Evolutionary conservation across 129 eudicot species (phyloP).

Genomic region (Escallonia herrerae): DNA sequence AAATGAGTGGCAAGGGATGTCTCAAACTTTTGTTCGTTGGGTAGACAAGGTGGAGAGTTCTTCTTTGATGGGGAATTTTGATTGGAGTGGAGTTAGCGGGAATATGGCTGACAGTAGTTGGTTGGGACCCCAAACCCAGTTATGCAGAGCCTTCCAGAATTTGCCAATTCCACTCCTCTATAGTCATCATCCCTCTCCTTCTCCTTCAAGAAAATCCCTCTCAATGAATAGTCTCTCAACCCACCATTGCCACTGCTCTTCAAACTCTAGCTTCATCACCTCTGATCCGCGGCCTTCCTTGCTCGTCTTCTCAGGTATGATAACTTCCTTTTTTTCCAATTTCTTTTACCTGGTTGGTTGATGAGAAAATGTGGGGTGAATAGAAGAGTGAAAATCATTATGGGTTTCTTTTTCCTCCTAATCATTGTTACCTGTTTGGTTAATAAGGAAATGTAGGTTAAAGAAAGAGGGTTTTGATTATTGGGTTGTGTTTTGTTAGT

Average conservation of each 20-base stretch:
- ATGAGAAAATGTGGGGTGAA: neutral
- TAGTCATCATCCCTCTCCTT: conserved; percentile 12
- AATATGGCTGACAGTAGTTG: conserved; percentile 33
- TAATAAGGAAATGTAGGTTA: too few relatives aligned
- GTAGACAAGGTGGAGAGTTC: too few relatives aligned
- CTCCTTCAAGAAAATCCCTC: conserved; percentile 20
- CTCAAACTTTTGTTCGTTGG: too few relatives aligned
- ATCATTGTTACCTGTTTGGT: too few relatives aligned
- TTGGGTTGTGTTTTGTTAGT: neutral
- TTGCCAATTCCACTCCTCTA: conserved; percentile 9
- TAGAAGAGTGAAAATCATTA: neutral
- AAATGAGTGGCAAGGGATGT: too few relatives aligned
- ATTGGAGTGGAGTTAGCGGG: conserved; percentile 15
- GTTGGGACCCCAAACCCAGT: conserved; percentile 43
- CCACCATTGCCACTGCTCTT: conserved; percentile 11
- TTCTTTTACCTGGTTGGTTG: neutral
- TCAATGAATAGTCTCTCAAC: conserved; percentile 21
- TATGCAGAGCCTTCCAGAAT: conserved; percentile 14
- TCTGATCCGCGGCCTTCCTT: conserved; percentile 47
- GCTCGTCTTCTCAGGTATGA: conserved; percentile 79
- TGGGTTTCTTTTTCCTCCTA: too few relatives aligned
- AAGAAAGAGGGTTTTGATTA: neutral
- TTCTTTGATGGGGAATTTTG: too few relatives aligned
- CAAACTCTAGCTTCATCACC: conserved; percentile 14
- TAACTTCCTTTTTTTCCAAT: neutral